Evolutionary conservation across 108 stramenopile species (phyloP).

Genomic region (Skeletonema grethae): DNA sequence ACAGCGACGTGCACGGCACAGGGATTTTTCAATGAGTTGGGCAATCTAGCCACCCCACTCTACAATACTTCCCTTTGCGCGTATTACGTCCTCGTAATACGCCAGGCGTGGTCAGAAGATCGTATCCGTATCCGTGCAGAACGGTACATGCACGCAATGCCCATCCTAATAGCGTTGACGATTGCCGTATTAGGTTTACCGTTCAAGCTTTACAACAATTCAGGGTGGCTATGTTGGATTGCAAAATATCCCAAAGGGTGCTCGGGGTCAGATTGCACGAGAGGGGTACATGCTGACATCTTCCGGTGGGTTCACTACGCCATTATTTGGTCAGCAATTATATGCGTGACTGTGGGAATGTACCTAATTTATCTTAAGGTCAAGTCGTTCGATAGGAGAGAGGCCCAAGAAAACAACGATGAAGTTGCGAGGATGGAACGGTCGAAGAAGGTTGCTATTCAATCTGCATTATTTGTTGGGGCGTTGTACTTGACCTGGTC

Average conservation of each 20-base stretch:
- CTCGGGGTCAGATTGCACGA: constrained; percentile 10
- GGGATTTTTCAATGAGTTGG: constrained; percentile 49
- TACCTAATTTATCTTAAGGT: constrained; percentile 41
- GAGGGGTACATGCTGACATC: constrained; percentile 29
- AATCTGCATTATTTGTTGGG: constrained; percentile 43
- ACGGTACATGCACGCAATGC: constrained; percentile 27
- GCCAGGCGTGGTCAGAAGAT: constrained; percentile 35
- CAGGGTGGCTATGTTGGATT: constrained; percentile 48
- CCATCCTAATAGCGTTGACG: constrained; percentile 24
- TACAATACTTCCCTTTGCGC: constrained; percentile 44
- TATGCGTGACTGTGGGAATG: constrained; percentile 34
- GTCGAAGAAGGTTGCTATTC: constrained; percentile 39
- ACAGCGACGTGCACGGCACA: constrained; percentile 47
- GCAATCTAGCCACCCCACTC: constrained; percentile 47
- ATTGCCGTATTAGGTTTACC: constrained; percentile 33
- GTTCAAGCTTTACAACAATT: constrained; percentile 42
- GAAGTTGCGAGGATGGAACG: constrained; percentile 22
- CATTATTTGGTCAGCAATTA: constrained; percentile 46
- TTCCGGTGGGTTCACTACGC: constrained; percentile 43
- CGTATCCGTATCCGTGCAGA: constrained; percentile 22
- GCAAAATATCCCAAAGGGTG: constrained; percentile 33
- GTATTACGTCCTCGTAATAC: constrained; percentile 33
- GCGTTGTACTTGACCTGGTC: constrained; percentile 49
- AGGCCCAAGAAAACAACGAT: constrained; percentile 11
- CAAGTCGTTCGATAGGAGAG: constrained; percentile 8